Evolutionary conservation across 306 rosid genomes (phyloP).

Genomic region (Vachellia collinsii): DNA sequence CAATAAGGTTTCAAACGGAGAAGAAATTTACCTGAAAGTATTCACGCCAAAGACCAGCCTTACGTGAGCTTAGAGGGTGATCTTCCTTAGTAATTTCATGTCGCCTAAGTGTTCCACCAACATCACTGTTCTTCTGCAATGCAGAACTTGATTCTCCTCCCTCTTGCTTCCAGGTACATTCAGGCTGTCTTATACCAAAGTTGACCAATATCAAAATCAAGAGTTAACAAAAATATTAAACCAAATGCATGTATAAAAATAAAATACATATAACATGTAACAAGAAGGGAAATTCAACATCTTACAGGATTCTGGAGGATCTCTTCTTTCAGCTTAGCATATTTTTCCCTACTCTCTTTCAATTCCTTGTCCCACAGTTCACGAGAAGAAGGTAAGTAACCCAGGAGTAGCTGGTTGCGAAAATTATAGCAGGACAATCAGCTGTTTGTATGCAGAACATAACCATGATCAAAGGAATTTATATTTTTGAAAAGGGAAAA

Average conservation of each 20-base stretch:
- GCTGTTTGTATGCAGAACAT: conserved; percentile 38
- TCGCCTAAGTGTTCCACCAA: conserved; percentile 63
- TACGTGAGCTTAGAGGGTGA: conserved; percentile 78
- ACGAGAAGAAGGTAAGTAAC: conserved; percentile 70
- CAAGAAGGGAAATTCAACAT: conserved; percentile 30
- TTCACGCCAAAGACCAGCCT: conserved; percentile 67
- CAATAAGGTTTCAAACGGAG: conserved; percentile 29
- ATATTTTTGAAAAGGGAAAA: conserved; percentile 20
- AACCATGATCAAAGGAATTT: conserved; percentile 22
- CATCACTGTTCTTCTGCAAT: conserved; percentile 44
- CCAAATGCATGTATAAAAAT: background rate
- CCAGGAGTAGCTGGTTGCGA: conserved; percentile 69
- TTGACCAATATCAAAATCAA: conserved; percentile 44
- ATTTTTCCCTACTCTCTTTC: conserved; percentile 58
- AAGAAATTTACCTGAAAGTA: conserved; percentile 64
- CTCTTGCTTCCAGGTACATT: conserved; percentile 51
- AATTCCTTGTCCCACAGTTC: conserved; percentile 70
- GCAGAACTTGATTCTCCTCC: conserved; percentile 42
- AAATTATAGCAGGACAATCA: conserved; percentile 49
- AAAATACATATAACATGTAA: background rate
- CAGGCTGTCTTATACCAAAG: conserved; percentile 67
- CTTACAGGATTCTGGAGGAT: conserved; percentile 78
- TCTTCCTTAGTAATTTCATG: conserved; percentile 70
- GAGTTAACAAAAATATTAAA: conserved; percentile 23
- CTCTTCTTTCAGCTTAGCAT: conserved; percentile 73